phyloP scores from a whole-genome alignment of 2,329 filamentous ascomycete genomes.

The Trichoderma semiorbis region DNA sequence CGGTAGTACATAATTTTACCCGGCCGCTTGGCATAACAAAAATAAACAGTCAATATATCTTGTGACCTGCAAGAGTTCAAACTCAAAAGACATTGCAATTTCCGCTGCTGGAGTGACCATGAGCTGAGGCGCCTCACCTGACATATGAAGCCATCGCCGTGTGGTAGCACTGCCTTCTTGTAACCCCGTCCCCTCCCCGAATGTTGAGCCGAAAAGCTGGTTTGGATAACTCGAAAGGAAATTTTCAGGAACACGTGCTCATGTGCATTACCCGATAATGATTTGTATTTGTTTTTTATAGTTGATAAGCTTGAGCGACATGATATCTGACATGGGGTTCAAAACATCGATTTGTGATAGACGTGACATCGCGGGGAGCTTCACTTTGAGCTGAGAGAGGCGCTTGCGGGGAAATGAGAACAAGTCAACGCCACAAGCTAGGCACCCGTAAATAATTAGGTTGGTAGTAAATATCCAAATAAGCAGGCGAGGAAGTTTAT shows the following conservation, averaged over 20 bases:
- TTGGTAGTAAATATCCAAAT: not conserved
- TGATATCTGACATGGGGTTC: not conserved
- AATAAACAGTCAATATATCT: not conserved
- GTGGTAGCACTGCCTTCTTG: not conserved
- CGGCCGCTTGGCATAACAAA: not conserved
- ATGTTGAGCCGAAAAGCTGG: not conserved
- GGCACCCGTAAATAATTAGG: not conserved
- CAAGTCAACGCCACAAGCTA: not conserved
- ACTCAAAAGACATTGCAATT: not conserved
- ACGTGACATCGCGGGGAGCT: not conserved
- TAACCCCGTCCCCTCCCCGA: not conserved
- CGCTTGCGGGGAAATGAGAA: not conserved
- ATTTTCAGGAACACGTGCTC: not conserved
- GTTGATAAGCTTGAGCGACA: not conserved
- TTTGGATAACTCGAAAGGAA: not conserved
- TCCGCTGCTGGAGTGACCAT: not conserved
- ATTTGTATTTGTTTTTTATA: not conserved
- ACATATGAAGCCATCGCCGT: not conserved
- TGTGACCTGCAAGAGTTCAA: not conserved
- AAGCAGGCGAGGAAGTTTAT: constrained; percentile 1
- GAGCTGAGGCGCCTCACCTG: not conserved
- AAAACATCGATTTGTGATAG: not conserved
- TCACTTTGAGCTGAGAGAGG: not conserved
- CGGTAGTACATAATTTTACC: not conserved
- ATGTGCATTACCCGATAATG: not conserved